Evolutionary conservation across 2,329 filamentous ascomycete genomes (phyloP).

Genomic region (Diatrype stigma): DNA sequence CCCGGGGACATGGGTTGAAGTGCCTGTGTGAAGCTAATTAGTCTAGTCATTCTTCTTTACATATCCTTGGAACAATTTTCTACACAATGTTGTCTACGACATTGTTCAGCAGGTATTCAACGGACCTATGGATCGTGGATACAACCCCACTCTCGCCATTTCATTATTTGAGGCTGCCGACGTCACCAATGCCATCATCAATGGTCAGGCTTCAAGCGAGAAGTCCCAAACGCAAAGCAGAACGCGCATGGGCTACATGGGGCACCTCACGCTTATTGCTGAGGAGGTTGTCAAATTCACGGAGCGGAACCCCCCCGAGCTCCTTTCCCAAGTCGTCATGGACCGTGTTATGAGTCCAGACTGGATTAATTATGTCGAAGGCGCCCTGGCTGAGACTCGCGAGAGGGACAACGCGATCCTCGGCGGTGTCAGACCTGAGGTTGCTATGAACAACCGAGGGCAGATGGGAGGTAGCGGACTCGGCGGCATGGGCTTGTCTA

Average conservation of each 20-base stretch:
- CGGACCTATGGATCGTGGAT: slow-evolving; percentile 93
- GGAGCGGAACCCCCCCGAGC: slow-evolving; percentile 84
- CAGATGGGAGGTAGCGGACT: slow-evolving; percentile 48
- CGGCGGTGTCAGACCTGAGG: slow-evolving; percentile 88
- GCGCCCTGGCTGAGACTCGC: slow-evolving; percentile 84
- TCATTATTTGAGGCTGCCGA: slow-evolving; percentile 89
- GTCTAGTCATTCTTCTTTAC: slow-evolving; percentile 90
- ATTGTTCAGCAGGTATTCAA: slow-evolving; percentile 99
- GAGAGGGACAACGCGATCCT: slow-evolving; percentile 98
- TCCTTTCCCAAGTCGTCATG: slow-evolving; percentile 77
- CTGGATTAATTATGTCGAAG: slow-evolving; percentile 94
- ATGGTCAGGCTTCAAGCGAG: slow-evolving; percentile 83
- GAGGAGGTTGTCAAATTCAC: slow-evolving; percentile 99
- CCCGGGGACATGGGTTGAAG: not conserved
- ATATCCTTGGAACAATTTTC: slow-evolving; percentile 99
- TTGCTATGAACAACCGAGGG: slow-evolving; percentile 75
- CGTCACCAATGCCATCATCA: slow-evolving; percentile 86
- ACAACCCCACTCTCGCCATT: slow-evolving; percentile 83
- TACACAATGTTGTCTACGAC: slow-evolving; percentile 98
- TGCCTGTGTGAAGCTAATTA: slow-evolving; percentile 12
- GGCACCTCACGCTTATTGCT: slow-evolving; percentile 91
- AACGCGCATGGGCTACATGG: slow-evolving; percentile 95
- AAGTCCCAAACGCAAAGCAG: slow-evolving; percentile 77
- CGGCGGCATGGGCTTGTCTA: slow-evolving; percentile 45
- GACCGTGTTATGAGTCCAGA: slow-evolving; percentile 84